Conservation (phyloP, 2,329 filamentous ascomycete species). For the Trichophyton verrucosum region DNA sequence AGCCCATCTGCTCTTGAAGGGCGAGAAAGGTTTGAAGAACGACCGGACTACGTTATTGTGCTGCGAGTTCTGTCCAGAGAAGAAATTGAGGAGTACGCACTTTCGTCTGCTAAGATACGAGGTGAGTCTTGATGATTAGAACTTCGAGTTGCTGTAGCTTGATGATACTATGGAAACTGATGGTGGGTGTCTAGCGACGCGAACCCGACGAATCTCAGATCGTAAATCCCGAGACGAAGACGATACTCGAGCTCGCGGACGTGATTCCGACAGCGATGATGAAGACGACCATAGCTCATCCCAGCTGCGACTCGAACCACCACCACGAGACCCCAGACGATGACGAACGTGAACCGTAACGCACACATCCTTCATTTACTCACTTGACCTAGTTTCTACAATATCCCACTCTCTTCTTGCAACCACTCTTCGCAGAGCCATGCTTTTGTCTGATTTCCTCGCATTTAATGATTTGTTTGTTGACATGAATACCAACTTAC, state of each 20-base stretch:
- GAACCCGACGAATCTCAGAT: constrained; percentile 16
- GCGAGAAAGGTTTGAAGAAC: constrained; percentile 80
- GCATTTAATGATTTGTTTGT: background rate
- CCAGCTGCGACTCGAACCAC: background rate
- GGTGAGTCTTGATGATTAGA: constrained; percentile 38
- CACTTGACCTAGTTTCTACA: background rate
- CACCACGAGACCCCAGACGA: background rate
- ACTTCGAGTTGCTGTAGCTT: background rate
- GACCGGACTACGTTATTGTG: constrained; percentile 89
- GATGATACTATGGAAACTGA: background rate
- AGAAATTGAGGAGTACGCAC: constrained; percentile 78
- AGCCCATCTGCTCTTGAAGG: constrained; percentile 77
- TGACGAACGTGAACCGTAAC: background rate
- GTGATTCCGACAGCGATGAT: constrained; percentile 25
- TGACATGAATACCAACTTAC: background rate
- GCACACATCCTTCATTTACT: background rate
- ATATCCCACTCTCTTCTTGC: background rate
- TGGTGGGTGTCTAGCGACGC: background rate
- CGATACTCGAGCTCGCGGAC: constrained; percentile 24
- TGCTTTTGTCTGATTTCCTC: background rate
- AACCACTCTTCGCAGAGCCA: background rate
- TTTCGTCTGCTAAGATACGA: constrained; percentile 68
- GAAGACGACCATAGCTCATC: constrained; percentile 17
- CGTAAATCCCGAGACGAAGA: constrained; percentile 31
- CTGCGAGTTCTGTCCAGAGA: constrained; percentile 74